Base-by-base conservation (phyloP, 768 basidiomycete genomes). In the Trametes elegans region DNA sequence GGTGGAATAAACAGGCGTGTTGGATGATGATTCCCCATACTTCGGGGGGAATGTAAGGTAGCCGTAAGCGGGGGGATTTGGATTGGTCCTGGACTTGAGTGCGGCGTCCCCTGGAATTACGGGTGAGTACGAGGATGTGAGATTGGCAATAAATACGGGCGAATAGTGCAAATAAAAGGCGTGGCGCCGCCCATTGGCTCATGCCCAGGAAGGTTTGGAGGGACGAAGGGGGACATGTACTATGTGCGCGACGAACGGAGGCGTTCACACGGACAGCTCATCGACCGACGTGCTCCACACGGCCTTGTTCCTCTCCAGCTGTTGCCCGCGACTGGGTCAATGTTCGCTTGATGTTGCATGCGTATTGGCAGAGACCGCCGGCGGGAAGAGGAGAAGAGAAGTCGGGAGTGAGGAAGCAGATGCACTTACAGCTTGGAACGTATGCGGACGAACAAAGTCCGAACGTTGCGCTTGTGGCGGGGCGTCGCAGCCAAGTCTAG, bases 11-110 rank as follows among this genome's bases (percentile, higher is more conserved):
- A 19, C 80, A 78, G 1, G 84, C 84, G 61, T 79, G 79, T 35
- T 81, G 80, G 48, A 89, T 70, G 54, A 89, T 79, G 62, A 78
- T 67, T n/a, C 80, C 70, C 87, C 87, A 88, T 7, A 89, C 64
- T 61, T 89, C 87, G 1, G 77, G 65, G 0, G 87, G 87, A 36
- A 63, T 39, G 51, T 44, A 54, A 16, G 59, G 62, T 24, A 63
- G 23, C 44, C 26, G 47, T 28, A 54, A 10, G 21, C 27, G 31
- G 34, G 36, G 8, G 7, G 42, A n/a, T n/a, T 50, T 36, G 34
- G 40, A 16, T 8, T 28, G 13, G 34, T 35, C 32, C 18, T 53
- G 27, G 18, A 41, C 18, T 21, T 45, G 53, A 8, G 46, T 28
- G 26, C 52, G 52, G 42, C 57, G 57, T n/a, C n/a, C n/a, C 42